Evolutionary conservation across 2,329 filamentous ascomycete species (phyloP).

Genomic region (Knufia fluminis): DNA sequence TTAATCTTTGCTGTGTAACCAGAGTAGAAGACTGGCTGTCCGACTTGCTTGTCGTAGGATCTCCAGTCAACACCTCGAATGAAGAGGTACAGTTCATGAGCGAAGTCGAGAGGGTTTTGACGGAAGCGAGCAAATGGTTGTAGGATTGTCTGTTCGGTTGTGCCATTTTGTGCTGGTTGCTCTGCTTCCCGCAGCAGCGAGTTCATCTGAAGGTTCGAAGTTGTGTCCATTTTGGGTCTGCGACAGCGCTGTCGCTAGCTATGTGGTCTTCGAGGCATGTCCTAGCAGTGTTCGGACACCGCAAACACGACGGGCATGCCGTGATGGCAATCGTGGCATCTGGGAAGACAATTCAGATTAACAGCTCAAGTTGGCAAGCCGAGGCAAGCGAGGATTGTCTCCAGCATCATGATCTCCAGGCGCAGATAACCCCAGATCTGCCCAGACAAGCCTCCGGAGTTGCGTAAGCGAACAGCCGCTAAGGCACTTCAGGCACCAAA

Average conservation of each 20-base stretch:
- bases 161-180: slow-evolving; percentile 34
- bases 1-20: slow-evolving; percentile 92
- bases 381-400: slow-evolving; percentile 2
- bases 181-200: slow-evolving; percentile 5
- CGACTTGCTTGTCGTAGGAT: slow-evolving; percentile 81
- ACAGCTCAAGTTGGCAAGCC: neutral
- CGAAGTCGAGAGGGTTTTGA: slow-evolving; percentile 62
- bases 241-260: neutral
- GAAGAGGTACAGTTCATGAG: slow-evolving; percentile 87
- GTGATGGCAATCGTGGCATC: no score
- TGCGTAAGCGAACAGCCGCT: no score
- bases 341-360: no score
- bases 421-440: no score
- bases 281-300: no score
- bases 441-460: no score
- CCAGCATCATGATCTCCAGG: neutral
- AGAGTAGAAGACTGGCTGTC: slow-evolving; percentile 84
- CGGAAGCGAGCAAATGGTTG: slow-evolving; percentile 83
- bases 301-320: no score
- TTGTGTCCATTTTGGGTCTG: slow-evolving; percentile 5
- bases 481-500: no score
- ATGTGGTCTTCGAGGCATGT: neutral
- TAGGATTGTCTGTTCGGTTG: slow-evolving; percentile 39
- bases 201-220: slow-evolving; percentile 8
- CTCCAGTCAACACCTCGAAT: slow-evolving; percentile 93